These are phyloP conservation scores for Avicennia marina DNA, from an alignment of 257 asterid species.

Conservation along the genomic window DNA sequence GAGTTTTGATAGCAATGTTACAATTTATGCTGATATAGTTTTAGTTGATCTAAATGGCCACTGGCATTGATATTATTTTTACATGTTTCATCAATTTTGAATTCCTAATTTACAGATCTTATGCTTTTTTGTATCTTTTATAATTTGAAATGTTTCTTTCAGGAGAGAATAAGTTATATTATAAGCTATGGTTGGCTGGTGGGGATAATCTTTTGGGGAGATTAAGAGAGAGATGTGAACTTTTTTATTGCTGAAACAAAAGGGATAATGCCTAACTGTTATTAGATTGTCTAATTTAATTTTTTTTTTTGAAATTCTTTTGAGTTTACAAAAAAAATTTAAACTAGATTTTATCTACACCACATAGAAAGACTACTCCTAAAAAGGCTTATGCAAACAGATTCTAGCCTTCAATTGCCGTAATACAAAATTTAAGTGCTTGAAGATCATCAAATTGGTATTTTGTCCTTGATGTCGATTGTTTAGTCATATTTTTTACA, in stretches of 20 bases:
- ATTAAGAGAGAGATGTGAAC: no score
- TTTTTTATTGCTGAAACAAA: no score
- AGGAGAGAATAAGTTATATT: no score
- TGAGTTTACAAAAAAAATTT: neutral
- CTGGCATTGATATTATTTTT: neutral
- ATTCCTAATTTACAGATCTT: neutral
- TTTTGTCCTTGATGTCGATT: no score
- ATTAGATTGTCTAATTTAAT: no score
- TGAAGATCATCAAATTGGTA: no score
- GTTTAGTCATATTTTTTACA: no score
- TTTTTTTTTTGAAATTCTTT: neutral
- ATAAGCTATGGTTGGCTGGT: no score
- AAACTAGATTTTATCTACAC: neutral
- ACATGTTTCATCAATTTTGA: neutral
- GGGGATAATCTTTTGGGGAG: no score
- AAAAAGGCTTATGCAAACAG: neutral
- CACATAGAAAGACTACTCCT: neutral
- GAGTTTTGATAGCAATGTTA: conserved; percentile 66
- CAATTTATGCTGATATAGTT: conserved; percentile 82
- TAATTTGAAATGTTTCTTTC: neutral
- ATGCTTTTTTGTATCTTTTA: neutral
- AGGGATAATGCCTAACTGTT: no score
- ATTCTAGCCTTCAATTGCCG: no score
- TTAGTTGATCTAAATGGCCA: neutral
- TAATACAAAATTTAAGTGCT: no score